Evolutionary conservation across 148 eudicot genomes (phyloP).

Genomic region (Camellia granthamiana): DNA sequence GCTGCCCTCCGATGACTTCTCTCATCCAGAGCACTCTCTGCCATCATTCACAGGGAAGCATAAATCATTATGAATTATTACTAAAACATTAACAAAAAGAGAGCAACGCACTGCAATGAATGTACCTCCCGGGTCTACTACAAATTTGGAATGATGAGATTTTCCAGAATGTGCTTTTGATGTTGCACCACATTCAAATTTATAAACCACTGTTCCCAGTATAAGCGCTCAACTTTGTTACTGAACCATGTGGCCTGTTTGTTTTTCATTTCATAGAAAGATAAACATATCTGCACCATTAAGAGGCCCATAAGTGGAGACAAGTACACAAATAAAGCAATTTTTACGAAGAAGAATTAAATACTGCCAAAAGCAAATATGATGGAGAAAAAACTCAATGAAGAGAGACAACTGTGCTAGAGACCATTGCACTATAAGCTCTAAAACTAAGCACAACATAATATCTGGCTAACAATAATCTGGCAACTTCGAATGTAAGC

Average conservation of each 20-base stretch:
- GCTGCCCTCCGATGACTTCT: conserved; percentile 68
- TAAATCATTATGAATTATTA: background rate
- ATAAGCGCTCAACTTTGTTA: conserved; percentile 74
- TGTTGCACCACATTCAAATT: conserved; percentile 85
- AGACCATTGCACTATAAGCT: background rate
- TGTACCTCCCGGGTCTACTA: conserved; percentile 82
- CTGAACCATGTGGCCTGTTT: conserved; percentile 89
- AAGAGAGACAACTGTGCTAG: background rate
- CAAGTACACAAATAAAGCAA: background rate
- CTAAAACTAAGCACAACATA: background rate
- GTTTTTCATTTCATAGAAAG: conserved; percentile 89
- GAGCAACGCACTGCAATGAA: background rate
- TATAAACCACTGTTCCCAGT: conserved; percentile 97
- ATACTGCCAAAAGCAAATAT: background rate
- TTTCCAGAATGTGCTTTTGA: conserved; percentile 65
- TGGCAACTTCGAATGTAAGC: background rate
- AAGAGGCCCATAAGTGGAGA: background rate
- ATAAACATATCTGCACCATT: conserved; percentile 70
- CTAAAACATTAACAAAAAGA: background rate
- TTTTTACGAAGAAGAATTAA: background rate
- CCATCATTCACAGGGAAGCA: background rate
- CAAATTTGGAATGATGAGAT: conserved; percentile 68
- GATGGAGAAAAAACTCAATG: background rate
- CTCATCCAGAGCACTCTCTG: conserved; percentile 66
- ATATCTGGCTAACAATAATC: background rate